Percentiles rank a stretch among this genome's conserved stretches.
These are phyloP conservation scores for Sinapis alba DNA, from an alignment of 441 rosid genomes.

Conservation along the genomic window DNA sequence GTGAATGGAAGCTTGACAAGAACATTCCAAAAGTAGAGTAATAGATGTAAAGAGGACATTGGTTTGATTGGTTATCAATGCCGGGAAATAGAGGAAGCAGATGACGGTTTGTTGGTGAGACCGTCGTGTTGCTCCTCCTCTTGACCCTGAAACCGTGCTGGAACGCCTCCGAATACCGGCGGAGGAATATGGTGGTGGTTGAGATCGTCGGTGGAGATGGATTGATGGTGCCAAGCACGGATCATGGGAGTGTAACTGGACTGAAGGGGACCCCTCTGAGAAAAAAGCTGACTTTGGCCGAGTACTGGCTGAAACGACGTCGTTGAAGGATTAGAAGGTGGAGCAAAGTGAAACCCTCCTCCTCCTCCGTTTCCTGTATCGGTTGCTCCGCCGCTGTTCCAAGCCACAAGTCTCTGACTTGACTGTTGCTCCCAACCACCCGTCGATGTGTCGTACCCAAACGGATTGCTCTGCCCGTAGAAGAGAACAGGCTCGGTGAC, in stretches of 20 bases:
- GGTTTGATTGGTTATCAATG: slow-evolving; percentile 50
- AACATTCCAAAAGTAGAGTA: background rate
- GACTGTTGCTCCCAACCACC: slow-evolving; percentile 68
- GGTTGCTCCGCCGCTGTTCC: slow-evolving; percentile 52
- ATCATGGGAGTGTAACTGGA: slow-evolving; percentile 86
- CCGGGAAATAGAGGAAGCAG: slow-evolving; percentile 87
- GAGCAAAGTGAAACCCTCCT: slow-evolving; percentile 53
- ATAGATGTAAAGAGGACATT: slow-evolving; percentile 10
- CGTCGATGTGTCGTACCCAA: slow-evolving; percentile 61
- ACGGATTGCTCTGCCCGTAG: slow-evolving; percentile 50
- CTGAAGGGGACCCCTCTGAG: slow-evolving; percentile 99
- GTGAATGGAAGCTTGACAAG: slow-evolving; percentile 29
- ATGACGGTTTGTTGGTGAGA: slow-evolving; percentile 69
- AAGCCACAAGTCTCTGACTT: slow-evolving; percentile 64
- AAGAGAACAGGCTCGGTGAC: slow-evolving; percentile 54
- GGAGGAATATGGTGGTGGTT: slow-evolving; percentile 44
- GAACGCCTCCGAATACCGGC: slow-evolving; percentile 57
- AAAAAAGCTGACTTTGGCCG: slow-evolving; percentile 68
- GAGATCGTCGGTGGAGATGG: slow-evolving; percentile 41
- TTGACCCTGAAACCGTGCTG: slow-evolving; percentile 90
- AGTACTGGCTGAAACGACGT: slow-evolving; percentile 55
- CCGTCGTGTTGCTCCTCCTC: slow-evolving; percentile 86
- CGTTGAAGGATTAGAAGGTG: slow-evolving; percentile 40
- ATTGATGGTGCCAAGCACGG: slow-evolving; percentile 75
- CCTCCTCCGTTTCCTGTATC: slow-evolving; percentile 33